Evolutionary conservation across 257 asterid species (phyloP), one percentile per base, ranked within the genome.

Genomic region (Anisodus tanguticus): DNA sequence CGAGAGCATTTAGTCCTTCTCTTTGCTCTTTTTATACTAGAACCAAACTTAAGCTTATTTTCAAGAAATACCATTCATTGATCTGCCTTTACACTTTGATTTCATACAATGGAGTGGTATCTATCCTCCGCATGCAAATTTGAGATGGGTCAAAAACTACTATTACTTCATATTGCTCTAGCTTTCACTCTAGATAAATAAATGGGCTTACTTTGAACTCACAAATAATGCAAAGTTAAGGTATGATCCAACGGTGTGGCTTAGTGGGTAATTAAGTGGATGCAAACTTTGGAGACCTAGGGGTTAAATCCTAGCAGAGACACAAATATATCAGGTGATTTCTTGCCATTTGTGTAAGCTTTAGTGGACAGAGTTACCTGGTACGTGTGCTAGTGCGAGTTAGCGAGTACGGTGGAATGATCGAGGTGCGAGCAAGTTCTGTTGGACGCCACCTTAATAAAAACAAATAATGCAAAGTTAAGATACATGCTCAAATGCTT

Each of bases 121-220:
- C 31, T 5, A 9, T 17, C 41, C 3, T 19, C 37, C 37, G 13
- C 58, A 71, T 26, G 59, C 41, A 11, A 47, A 43, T 49, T 74
- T 74, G 12, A 74, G 62, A 49, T 49, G 45, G 45, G 81, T 74
- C 81, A 51, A 11, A 72, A 76, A 51, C 62, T 76, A 22, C 22
- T 6, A 22, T 49, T 76, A 51, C 4, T 76, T 76, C 22, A 51
- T 22, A 22, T 26, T 49, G 60, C 81, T 76, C 45, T 53, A 26
- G 26, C 47, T 76, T 22, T 12, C 26, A 7, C 26, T 51, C 26
- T 76, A 13, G 64, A 76, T 26, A 49, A 54, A 54, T 53, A 76
- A 53, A 51, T 13, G 15, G 63, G 63, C 63, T 22, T 51, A 51
- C 63, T 77, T 76, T 53, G 47, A 26, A 76, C 47, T 51, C 47